Evolutionary conservation across 768 basidiomycete species (phyloP).

Genomic region (Auriscalpium microsporum): DNA sequence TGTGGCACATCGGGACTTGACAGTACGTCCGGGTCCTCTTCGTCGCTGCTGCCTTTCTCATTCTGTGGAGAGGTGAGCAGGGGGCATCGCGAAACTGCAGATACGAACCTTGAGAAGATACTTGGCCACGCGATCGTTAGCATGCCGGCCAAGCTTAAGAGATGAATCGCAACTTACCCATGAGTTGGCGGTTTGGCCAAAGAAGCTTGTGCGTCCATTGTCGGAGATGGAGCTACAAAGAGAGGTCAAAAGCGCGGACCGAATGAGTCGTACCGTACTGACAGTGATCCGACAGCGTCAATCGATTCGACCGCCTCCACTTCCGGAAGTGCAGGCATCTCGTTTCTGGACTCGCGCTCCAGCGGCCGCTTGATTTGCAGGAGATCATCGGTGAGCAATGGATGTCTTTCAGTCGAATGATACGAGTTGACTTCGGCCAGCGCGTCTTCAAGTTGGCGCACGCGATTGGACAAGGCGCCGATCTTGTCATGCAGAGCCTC

Average conservation of each 20-base stretch:
- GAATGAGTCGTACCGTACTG: conserved; percentile 8
- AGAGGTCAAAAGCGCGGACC: conserved; percentile 14
- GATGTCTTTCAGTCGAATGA: conserved; percentile 43
- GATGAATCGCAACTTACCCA: conserved; percentile 40
- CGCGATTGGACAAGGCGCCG: conserved; percentile 46
- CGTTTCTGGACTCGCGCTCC: conserved; percentile 46
- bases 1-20: conserved; percentile 31
- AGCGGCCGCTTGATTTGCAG: conserved; percentile 60
- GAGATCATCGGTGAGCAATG: conserved; percentile 52
- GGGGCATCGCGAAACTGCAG: conserved; percentile 4
- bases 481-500: conserved; percentile 66
- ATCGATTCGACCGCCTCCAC: conserved; percentile 46
- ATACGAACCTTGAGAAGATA: conserved; percentile 54
- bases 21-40: conserved; percentile 32
- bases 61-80: conserved; percentile 31
- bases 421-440: conserved; percentile 43
- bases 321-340: conserved; percentile 23
- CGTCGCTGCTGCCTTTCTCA: conserved; percentile 50
- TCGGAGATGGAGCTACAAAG: conserved; percentile 49
- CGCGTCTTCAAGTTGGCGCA: conserved; percentile 63
- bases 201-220: conserved; percentile 55
- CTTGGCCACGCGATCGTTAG: conserved; percentile 24
- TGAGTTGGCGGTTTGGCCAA: conserved; percentile 57
- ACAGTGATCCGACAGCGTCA: conserved; percentile 61
- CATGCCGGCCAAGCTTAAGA: background rate